phyloP scores from a whole-genome alignment of 2,329 filamentous ascomycete species.

The Mollisiaceae sp. region DNA sequence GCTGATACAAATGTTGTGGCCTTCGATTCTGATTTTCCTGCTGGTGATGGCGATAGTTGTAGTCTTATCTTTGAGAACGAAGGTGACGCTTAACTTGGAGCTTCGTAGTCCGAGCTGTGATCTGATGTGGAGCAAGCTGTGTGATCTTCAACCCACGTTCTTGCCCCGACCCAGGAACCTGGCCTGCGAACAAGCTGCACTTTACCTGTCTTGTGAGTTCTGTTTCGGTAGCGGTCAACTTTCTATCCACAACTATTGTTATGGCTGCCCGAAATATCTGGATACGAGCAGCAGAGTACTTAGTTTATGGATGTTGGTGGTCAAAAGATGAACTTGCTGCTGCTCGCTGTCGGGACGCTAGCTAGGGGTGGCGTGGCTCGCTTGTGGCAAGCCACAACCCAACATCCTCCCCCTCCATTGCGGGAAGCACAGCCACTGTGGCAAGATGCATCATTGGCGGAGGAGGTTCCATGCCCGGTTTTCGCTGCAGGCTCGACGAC shows the following conservation, averaged over 20 bases:
- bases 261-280: too few species aligned
- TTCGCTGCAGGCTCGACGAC: not conserved
- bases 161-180: not conserved
- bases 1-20: not conserved
- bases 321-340: too few species aligned
- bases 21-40: not conserved
- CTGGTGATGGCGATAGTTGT: not conserved
- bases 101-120: constrained; percentile 1
- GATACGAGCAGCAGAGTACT: too few species aligned
- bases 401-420: not conserved
- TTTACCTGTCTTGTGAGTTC: not conserved
- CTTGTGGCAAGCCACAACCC: not conserved
- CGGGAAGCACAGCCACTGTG: constrained; percentile 7
- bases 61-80: not conserved
- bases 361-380: not conserved
- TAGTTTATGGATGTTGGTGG: too few species aligned
- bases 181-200: too few species aligned
- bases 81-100: not conserved
- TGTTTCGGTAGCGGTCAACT: not conserved
- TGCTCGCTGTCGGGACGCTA: too few species aligned
- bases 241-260: not conserved
- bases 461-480: not conserved
- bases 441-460: not conserved
- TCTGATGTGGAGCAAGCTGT: not conserved
- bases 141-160: constrained; percentile 6